Base-by-base conservation (phyloP, 169 alveolate species). In the Theileria orientalis region DNA sequence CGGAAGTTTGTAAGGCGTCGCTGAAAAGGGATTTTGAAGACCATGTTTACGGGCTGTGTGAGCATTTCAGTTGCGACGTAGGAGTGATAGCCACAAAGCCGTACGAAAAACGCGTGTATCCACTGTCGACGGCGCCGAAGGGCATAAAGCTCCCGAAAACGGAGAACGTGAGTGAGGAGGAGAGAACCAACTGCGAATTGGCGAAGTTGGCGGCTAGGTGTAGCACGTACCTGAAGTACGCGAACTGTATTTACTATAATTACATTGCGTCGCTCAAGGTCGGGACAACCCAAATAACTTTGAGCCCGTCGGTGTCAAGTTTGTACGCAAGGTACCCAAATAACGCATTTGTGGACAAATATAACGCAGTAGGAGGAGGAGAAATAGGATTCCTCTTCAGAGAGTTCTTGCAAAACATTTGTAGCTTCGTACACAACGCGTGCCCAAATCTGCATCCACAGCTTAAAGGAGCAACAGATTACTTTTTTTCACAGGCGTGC, bases 401-500 rank as follows among this genome's bases (percentile, higher is more conserved):
- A 7, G 83, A 71, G 21, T 49, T 54, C 23, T 35, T 79, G n/a
- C 30, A 32, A 8, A 66, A 64, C 0, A 27, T 79, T 19, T 79
- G 87, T 66, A 35, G 83, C 11, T 79, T 71, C 62, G 87, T 79
- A 42, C 75, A 71, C 47, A 79, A 63, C 5, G 68, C 87, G n/a
- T 79, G 87, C 61, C 32, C 29, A 13, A 23, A 49, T 7, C 69
- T 79, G 19, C 76, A 79, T 23, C 87, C 87, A 37, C 83, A 79
- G 68, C 69, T 79, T 37, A 51, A 46, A 61, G 19, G 14, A 13
- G 63, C 29, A 1, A n/a, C 52, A 29, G 56, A 1, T 13, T 30
- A 23, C 23, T 72, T 70, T 60, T 3, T 32, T 9, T 13, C 42
- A 11, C 77, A 62, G 46, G 68, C 67, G 21, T 79, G 87, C 56